Evolutionary conservation across 305 asterid genomes (phyloP).

Genomic region (Plantago lanceolata): DNA sequence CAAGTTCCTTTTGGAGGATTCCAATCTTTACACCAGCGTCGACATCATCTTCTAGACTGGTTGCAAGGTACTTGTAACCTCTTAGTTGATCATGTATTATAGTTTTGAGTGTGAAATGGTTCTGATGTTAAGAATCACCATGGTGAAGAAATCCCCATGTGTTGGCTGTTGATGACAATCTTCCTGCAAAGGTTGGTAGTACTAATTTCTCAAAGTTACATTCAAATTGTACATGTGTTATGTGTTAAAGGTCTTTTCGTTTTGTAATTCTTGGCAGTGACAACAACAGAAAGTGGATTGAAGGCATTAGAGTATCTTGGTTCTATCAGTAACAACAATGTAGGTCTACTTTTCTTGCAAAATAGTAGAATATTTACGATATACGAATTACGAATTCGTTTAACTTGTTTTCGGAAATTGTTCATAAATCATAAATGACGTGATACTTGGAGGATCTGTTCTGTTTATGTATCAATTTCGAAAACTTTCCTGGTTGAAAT

Average conservation of each 20-base stretch:
- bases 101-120: too few species aligned
- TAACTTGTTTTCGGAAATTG: too few species aligned
- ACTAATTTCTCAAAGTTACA: too few species aligned
- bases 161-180: slow-evolving; percentile 61
- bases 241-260: not conserved
- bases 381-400: not conserved
- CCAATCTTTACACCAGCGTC: slow-evolving; percentile 49
- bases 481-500: not conserved
- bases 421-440: not conserved
- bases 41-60: slow-evolving; percentile 40
- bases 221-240: not conserved
- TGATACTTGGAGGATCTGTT: not conserved
- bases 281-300: slow-evolving; percentile 61
- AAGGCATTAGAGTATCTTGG: slow-evolving; percentile 64
- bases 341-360: slow-evolving; percentile 17
- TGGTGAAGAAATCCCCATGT: slow-evolving; percentile 45
- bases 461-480: not conserved
- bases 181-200: slow-evolving; percentile 73
- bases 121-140: slow-evolving; percentile 8
- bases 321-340: slow-evolving; percentile 31
- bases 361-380: not conserved
- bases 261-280: slow-evolving; percentile 36
- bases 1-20: slow-evolving; percentile 39
- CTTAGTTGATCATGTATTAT: slow-evolving; percentile 51
- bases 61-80: slow-evolving; percentile 46